Percentiles rank a stretch among this genome's conserved stretches.
Conservation (phyloP, 2,329 filamentous ascomycete species). For the Ramichloridium luteum region DNA sequence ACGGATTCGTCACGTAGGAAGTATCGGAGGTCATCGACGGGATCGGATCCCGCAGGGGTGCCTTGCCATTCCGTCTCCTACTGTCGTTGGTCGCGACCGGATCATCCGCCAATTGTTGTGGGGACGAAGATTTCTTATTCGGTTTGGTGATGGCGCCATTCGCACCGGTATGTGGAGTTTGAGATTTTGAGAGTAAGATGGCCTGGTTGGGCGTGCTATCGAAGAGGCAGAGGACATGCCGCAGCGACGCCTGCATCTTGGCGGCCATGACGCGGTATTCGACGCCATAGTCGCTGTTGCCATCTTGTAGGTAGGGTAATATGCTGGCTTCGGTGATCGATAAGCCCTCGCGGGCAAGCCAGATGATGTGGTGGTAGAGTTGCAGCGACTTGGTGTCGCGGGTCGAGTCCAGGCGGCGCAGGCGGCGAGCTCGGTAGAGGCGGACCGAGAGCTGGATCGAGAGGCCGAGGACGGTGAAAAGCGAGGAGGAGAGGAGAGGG, state of each 20-base stretch:
- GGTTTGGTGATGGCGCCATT: not conserved
- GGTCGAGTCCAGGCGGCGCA: conserved; percentile 69
- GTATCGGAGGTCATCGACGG: conserved; percentile 38
- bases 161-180: not conserved
- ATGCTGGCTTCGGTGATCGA: conserved; percentile 78
- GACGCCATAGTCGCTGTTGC: conserved; percentile 54
- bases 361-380: conserved; percentile 83
- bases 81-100: conserved; percentile 3
- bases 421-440: conserved; percentile 68
- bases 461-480: conserved; percentile 84
- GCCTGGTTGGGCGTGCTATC: conserved; percentile 47
- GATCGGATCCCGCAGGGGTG: conserved; percentile 36
- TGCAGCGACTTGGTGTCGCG: conserved; percentile 67
- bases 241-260: conserved; percentile 87
- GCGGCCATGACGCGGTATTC: conserved; percentile 83
- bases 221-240: conserved; percentile 93
- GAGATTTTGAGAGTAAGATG: no score
- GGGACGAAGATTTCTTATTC: not conserved
- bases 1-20: conserved; percentile 40
- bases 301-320: conserved; percentile 58
- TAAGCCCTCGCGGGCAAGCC: conserved; percentile 85
- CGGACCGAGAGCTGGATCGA: conserved; percentile 79
- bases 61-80: conserved; percentile 16
- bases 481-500: conserved; percentile 63
- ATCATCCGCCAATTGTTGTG: not conserved